Evolutionary conservation across 176 grass and related monocot species (phyloP), one percentile per base, ranked within the genome.

Genomic region (Oryza meyeriana): DNA sequence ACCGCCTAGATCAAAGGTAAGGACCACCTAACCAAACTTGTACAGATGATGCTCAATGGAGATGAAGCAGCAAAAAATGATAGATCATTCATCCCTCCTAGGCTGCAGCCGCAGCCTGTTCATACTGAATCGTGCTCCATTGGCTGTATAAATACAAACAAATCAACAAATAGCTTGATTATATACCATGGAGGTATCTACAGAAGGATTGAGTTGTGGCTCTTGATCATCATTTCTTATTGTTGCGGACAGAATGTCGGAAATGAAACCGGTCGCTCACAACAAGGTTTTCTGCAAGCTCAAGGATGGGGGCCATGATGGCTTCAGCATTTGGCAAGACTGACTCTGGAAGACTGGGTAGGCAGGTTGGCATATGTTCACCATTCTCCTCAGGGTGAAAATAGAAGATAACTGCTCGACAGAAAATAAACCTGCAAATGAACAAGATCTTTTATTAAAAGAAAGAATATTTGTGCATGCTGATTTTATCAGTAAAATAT

Each of bases 111-210:
- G 44, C 40, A 68, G 48, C 88, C 69, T 65, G 5, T 72, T 52
- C 45, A 68, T 66, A 82, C 84, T 14, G 62, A 79, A 2, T 34
- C 67, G 74, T 78, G 40, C 66, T 27, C 47, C 64, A 27, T 64
- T 72, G 74, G 80, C 74, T 66, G 84, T 94, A 92, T 92, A 76
- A 80, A 94, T 71, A 81, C 29, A 41, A 94, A 94, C 85, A 82
- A 94, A 94, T 92, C 71, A 88, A 94, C 61, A 94, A 94, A 94
- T 94, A 75, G 71, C 83, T 89, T 78, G 75, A 61, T 83, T 85
- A 87, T 99, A 99, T 99, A 99, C 93, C 85, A 78, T 70, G 66
- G 76, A 92, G 88, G 79, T 96, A 99, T 99, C 87, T 99, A 96
- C 93, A 96, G 39, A 76, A 85, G 80, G 85, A 86, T 80, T 85